phyloP scores from a whole-genome alignment of 768 basidiomycete species.

The Boletus vermiculosoides region DNA sequence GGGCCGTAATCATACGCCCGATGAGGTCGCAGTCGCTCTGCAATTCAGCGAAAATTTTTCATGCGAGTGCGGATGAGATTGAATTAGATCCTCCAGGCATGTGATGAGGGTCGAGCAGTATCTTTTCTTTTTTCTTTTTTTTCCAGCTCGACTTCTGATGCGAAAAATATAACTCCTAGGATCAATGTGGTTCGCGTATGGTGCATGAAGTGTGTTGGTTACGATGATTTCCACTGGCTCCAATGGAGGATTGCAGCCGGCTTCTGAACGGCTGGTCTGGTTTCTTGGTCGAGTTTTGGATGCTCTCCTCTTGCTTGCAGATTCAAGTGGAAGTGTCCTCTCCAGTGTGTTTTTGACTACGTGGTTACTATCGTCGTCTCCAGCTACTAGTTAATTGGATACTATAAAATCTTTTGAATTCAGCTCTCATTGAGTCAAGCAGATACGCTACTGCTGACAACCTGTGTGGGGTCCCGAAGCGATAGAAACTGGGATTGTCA shows the following conservation, averaged over 20 bases:
- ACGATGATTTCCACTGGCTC: neutral
- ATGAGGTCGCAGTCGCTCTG: constrained; percentile 4
- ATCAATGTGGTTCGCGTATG: too few relatives aligned
- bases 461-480: too few relatives aligned
- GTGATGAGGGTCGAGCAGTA: constrained; percentile 3
- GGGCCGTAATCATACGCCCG: neutral
- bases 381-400: neutral
- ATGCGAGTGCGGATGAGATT: neutral
- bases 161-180: neutral
- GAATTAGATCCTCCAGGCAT: constrained; percentile 8
- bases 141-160: neutral
- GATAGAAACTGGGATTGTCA: too few relatives aligned
- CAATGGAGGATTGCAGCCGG: neutral
- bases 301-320: neutral
- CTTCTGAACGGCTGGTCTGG: neutral
- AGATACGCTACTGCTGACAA: too few relatives aligned
- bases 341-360: neutral
- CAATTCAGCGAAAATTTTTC: neutral
- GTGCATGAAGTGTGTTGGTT: neutral
- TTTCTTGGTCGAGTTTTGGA: neutral
- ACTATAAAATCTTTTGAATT: neutral
- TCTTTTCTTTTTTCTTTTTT: neutral
- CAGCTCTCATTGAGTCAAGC: neutral
- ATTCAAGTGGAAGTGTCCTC: too few relatives aligned
- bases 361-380: neutral